Conservation (phyloP, 805 yeast genomes). For the Candida railenensis region DNA sequence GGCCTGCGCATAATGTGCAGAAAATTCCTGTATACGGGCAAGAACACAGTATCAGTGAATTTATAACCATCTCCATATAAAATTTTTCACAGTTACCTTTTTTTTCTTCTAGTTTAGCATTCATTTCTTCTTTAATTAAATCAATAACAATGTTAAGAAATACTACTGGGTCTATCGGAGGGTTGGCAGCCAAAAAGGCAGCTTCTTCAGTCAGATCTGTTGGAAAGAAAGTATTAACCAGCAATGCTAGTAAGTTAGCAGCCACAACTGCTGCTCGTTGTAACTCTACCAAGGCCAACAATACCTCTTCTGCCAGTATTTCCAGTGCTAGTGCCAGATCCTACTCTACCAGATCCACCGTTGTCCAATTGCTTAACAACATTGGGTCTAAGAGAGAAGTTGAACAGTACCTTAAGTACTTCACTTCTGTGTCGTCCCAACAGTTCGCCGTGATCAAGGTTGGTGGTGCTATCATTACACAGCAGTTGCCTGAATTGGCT, state of each 20-base stretch:
- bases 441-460: slow-evolving; percentile 98
- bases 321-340: slow-evolving; percentile 5
- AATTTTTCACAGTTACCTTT: slow-evolving; percentile 1
- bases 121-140: neutral
- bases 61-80: slow-evolving; percentile 3
- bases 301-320: neutral
- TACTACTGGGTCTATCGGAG: slow-evolving; percentile 7
- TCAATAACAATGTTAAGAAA: slow-evolving; percentile 12
- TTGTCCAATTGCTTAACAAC: slow-evolving; percentile 89
- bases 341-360: slow-evolving; percentile 85
- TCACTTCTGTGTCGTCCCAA: slow-evolving; percentile 93
- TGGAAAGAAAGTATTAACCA: neutral
- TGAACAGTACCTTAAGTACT: slow-evolving; percentile 94
- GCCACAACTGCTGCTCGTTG: neutral
- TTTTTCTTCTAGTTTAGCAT: slow-evolving; percentile 1
- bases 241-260: neutral
- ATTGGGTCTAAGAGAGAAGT: slow-evolving; percentile 98
- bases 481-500: slow-evolving; percentile 88
- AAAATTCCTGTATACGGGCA: neutral
- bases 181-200: neutral
- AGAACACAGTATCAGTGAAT: neutral
- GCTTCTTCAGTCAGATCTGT: neutral
- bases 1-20: slow-evolving; percentile 3
- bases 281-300: neutral
- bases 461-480: slow-evolving; percentile 98